Evolutionary conservation across 305 asterid species (phyloP), one percentile per base, ranked within the genome.

Genomic region (Fraxinus ornus): DNA sequence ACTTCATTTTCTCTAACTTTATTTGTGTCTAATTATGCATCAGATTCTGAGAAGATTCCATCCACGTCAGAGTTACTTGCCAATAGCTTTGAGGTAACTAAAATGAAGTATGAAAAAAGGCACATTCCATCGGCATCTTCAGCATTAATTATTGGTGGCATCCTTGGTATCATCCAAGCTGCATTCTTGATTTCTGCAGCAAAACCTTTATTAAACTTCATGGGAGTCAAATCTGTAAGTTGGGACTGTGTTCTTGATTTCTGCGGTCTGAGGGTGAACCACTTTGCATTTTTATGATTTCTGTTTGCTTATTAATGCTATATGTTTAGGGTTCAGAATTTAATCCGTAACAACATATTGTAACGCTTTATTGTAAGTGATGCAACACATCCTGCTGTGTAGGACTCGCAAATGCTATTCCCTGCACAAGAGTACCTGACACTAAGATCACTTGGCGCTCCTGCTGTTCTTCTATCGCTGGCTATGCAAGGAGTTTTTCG

Each of bases 401-500:
- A 93, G 97, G 94, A 84, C 76, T 93, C 97, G 1, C 82, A 83
- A 22, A 91, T 92, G 94, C 83, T 78, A 78, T 55, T 68, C 80
- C 97, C 94, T 15, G 94, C 95, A 7, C 85, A 89, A 68, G 86
- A 89, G 80, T 93, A 92, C 87, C 87, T 93, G 86, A 88, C 83
- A 72, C 85, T 93, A 60, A 86, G 97, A 80, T 91, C 97, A 75
- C 86, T 93, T 0, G 97, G 97, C 4, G 95, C 97, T 7, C 97
- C 97, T 0, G 95, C 97, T 4, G 97, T 93, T 83, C 95, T 92
- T 37, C 82, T 93, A 60, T 93, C 97, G 1, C 84, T 93, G 77
- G 95, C 97, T 19, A 92, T 89, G 95, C 97, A 93, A 85, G 97
- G 97, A 26, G 95, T 93, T 8, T 93, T 92, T 80, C 95, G 97